phyloP scores from a whole-genome alignment of 2,329 filamentous ascomycete species.

The Chaetomium globosum region DNA sequence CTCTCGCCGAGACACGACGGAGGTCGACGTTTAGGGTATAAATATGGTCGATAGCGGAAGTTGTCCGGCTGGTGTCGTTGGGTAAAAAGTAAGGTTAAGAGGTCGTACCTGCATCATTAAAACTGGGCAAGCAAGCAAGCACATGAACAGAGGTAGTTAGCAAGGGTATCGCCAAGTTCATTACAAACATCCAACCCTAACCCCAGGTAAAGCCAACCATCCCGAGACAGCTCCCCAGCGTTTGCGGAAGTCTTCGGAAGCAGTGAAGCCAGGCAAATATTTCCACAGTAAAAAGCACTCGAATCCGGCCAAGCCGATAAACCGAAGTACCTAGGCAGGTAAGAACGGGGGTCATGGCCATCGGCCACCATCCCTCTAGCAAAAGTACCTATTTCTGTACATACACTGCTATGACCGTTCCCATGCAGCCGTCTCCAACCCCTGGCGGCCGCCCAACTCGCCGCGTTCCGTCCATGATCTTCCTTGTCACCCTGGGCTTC shows the following conservation, averaged over 20 bases:
- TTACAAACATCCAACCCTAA: too few relatives aligned
- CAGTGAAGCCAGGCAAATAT: too few relatives aligned
- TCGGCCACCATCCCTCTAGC: not conserved
- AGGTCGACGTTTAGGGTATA: not conserved
- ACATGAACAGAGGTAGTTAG: too few relatives aligned
- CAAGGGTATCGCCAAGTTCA: too few relatives aligned
- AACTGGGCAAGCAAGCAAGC: too few relatives aligned
- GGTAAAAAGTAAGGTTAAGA: too few relatives aligned
- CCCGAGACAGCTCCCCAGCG: not conserved
- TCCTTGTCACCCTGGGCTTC: not conserved
- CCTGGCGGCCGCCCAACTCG: not conserved
- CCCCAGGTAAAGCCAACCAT: too few relatives aligned
- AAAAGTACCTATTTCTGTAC: conserved; percentile 3
- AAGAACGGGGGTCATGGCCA: not conserved
- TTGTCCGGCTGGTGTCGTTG: too few relatives aligned
- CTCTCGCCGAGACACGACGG: too few relatives aligned
- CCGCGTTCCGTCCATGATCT: not conserved
- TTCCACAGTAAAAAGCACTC: not conserved
- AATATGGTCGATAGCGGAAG: not conserved
- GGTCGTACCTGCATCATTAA: too few relatives aligned
- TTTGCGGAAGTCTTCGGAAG: too few relatives aligned
- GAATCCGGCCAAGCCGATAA: not conserved
- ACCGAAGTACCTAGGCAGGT: not conserved
- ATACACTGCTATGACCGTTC: not conserved
- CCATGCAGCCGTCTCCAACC: not conserved